Base-by-base conservation (phyloP, 2,329 filamentous ascomycete species). In the Cercospora beticola region DNA sequence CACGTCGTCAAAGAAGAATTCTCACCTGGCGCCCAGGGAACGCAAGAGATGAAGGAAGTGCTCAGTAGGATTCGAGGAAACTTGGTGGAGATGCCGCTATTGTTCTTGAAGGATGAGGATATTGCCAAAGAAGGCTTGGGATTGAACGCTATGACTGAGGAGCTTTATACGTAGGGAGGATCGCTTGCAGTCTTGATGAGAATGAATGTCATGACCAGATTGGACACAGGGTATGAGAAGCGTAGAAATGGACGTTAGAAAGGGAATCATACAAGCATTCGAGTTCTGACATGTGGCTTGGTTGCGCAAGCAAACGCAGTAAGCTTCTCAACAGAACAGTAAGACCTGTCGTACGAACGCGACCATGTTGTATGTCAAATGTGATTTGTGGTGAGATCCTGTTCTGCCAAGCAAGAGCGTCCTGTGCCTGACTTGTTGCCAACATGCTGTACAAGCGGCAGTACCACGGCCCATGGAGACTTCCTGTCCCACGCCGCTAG, bases 31-130 rank as follows among this genome's bases (percentile, higher is more conserved):
- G 79, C 81, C 58, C 76, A 82, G 66, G 82, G 82, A 31, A 76
- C 82, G 23, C 72, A 74, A 36, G 81, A 84, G 74, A 81, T 84
- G 57, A 88, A 88, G 76, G 90, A 92, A 62, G 88, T 94, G 76
- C 92, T 97, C 87, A 90, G 71, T 43, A 78, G 74, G 30, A 92
- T 94, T 7, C 88, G 90, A 56, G 82, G 82, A n/a, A 83, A 79
- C 18, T 71, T 85, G 60, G 83, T 97, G 7, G 92, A 97, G 83
- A 97, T 97, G 94, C 93, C 93, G 30, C 83, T 97, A 74, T 84
- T 92, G 72, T 97, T 97, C 83, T 82, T 97, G 78, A 90, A 90
- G 75, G 91, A 93, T 36, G 87, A 92, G 75, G 93, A 97, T 78
- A 89, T 97, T 79, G 94, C 94, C 4, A 90, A 93, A 84, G 88